phyloP scores from a whole-genome alignment of 192 early-diverging fungal species.

The Linnemannia exigua region DNA sequence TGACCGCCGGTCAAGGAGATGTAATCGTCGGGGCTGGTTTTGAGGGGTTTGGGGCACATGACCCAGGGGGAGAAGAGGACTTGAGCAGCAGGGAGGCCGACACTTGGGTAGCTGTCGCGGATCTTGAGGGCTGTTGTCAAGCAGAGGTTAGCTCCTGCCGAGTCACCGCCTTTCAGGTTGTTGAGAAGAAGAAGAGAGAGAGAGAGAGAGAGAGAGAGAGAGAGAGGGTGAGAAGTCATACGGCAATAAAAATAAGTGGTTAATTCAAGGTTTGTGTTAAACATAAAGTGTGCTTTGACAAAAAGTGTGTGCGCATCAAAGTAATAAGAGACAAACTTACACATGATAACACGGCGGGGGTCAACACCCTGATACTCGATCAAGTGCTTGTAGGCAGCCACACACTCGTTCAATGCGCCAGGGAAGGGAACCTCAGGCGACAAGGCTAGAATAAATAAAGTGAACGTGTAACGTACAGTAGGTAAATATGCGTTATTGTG shows the following conservation, averaged over 20 bases:
- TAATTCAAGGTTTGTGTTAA: not conserved
- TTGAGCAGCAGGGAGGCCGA: constrained; percentile 39
- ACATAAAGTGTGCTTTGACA: not conserved
- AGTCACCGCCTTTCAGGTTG: constrained; percentile 48
- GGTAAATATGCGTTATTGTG: not conserved
- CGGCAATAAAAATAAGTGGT: too few species aligned
- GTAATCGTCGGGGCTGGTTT: constrained; percentile 33
- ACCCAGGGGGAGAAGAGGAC: constrained; percentile 55
- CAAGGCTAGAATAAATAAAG: constrained; percentile 18
- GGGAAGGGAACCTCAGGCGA: constrained; percentile 46
- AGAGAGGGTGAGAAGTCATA: too few species aligned
- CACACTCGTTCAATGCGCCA: constrained; percentile 49
- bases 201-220: not conserved
- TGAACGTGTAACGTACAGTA: not conserved
- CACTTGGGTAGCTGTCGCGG: constrained; percentile 33
- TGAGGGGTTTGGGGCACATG: constrained; percentile 42
- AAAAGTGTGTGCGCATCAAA: not conserved
- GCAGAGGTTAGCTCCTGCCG: constrained; percentile 55
- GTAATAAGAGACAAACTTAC: constrained; percentile 22
- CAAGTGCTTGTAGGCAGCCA: constrained; percentile 55
- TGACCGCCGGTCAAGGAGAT: constrained; percentile 19
- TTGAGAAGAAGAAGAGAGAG: not conserved
- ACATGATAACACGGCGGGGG: constrained; percentile 50
- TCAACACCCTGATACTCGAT: constrained; percentile 37
- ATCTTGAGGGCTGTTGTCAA: constrained; percentile 44